Evolutionary conservation across 2,329 filamentous ascomycete species (phyloP).

Genomic region (Rachicladosporium sp.): DNA sequence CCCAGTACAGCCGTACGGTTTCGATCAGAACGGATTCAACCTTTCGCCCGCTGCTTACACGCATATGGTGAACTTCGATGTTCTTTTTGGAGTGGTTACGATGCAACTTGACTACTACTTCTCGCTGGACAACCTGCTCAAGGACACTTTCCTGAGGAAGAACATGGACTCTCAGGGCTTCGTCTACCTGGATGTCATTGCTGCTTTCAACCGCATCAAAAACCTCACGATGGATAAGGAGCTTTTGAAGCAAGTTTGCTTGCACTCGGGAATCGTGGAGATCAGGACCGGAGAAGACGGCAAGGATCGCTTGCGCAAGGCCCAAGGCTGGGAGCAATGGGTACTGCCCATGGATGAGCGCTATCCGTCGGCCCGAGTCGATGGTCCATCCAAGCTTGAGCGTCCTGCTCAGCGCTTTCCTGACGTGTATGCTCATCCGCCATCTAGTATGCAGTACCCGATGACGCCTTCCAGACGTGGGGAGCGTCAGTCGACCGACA

Average conservation of each 20-base stretch:
- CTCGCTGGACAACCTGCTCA: slow-evolving; percentile 87
- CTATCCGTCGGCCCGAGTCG: slow-evolving; percentile 59
- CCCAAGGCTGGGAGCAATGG: slow-evolving; percentile 68
- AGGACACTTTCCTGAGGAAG: slow-evolving; percentile 75
- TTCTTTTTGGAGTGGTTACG: slow-evolving; percentile 45
- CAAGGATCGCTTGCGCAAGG: slow-evolving; percentile 62
- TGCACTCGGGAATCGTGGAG: slow-evolving; percentile 61
- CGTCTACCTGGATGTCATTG: slow-evolving; percentile 66
- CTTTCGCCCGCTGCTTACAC: slow-evolving; percentile 41
- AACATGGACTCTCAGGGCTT: slow-evolving; percentile 96
- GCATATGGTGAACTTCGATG: slow-evolving; percentile 46
- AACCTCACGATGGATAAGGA: slow-evolving; percentile 59
- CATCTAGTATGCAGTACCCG: not conserved
- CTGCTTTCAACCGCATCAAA: slow-evolving; percentile 76
- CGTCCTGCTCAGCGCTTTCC: slow-evolving; percentile 21
- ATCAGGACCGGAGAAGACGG: slow-evolving; percentile 64
- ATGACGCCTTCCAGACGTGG: not conserved
- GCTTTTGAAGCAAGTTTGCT: slow-evolving; percentile 61
- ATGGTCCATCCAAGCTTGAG: slow-evolving; percentile 46
- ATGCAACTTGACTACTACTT: slow-evolving; percentile 80
- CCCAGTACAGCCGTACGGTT: slow-evolving; percentile 40
- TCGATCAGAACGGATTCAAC: slow-evolving; percentile 25
- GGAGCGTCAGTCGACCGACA: slow-evolving; percentile 2
- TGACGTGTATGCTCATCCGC: not conserved
- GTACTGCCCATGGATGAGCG: slow-evolving; percentile 61